Conservation (phyloP, 2,329 filamentous ascomycete genomes). For the Nigrospora osmanthi region DNA sequence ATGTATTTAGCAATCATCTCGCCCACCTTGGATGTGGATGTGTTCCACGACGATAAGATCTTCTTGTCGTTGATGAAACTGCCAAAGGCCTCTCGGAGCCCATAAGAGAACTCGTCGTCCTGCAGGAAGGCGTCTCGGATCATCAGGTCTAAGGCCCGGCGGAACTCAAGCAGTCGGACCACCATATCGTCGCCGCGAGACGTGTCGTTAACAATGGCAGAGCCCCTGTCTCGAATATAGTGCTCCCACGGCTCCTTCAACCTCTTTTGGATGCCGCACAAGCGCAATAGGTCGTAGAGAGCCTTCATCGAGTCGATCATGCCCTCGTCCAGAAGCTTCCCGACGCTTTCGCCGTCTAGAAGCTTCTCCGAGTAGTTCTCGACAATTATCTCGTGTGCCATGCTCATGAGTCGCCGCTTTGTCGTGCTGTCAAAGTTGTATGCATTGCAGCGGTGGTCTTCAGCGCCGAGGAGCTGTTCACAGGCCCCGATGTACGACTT, state of each 20-base stretch:
- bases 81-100: slow-evolving; percentile 77
- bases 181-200: slow-evolving; percentile 81
- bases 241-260: slow-evolving; percentile 67
- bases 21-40: slow-evolving; percentile 85
- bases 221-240: slow-evolving; percentile 72
- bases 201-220: slow-evolving; percentile 71
- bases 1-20: slow-evolving; percentile 99
- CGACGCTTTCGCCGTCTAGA: slow-evolving; percentile 58
- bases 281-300: slow-evolving; percentile 69
- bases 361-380: slow-evolving; percentile 58
- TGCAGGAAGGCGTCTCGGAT: slow-evolving; percentile 70
- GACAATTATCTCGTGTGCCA: slow-evolving; percentile 68
- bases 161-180: slow-evolving; percentile 69
- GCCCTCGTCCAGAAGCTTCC: slow-evolving; percentile 63
- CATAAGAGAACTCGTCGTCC: slow-evolving; percentile 70
- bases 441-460: slow-evolving; percentile 68
- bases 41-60: slow-evolving; percentile 62
- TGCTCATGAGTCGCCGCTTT: slow-evolving; percentile 64
- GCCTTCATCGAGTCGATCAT: slow-evolving; percentile 64
- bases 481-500: slow-evolving; percentile 70
- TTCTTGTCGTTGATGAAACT: slow-evolving; percentile 89
- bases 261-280: slow-evolving; percentile 61
- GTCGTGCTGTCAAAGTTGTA: slow-evolving; percentile 81
- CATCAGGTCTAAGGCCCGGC: slow-evolving; percentile 69
- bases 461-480: slow-evolving; percentile 59